Percentiles rank a stretch among this genome's conserved stretches.
Conservation (phyloP, 345 rosid species). For the Passiflora organensis region DNA sequence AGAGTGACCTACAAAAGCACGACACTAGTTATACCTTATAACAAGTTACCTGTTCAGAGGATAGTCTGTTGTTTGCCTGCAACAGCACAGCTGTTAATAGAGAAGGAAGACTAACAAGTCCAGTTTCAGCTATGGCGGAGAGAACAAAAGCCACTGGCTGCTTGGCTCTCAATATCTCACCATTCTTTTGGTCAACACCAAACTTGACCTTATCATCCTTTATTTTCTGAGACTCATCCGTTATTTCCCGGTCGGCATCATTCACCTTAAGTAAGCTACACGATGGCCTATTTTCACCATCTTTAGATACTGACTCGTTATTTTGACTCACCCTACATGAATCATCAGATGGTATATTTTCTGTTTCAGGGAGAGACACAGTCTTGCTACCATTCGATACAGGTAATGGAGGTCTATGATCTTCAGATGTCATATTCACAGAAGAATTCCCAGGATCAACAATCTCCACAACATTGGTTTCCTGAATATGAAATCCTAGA, state of each 20-base stretch:
- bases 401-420: conserved; percentile 22
- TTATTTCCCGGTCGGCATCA: conserved; percentile 9
- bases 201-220: conserved; percentile 32
- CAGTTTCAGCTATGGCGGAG: conserved; percentile 68
- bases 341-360: conserved; percentile 31
- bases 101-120: conserved; percentile 73
- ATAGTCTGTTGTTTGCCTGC: conserved; percentile 62
- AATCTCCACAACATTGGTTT: conserved; percentile 24
- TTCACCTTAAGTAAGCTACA: conserved; percentile 21
- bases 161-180: conserved; percentile 29
- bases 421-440: conserved; percentile 29
- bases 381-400: conserved; percentile 21
- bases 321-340: conserved; percentile 15
- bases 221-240: conserved; percentile 23
- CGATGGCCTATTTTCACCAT: conserved; percentile 26
- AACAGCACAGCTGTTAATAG: conserved; percentile 65
- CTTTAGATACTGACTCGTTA: conserved; percentile 21
- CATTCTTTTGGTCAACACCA: conserved; percentile 22
- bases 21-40: background rate
- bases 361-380: conserved; percentile 24
- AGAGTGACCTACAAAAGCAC: background rate
- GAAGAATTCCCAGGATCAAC: conserved; percentile 21
- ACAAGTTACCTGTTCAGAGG: conserved; percentile 55
- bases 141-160: conserved; percentile 45
- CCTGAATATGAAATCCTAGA: conserved; percentile 22